These are phyloP conservation scores for Bipolaris zeicola DNA, from an alignment of 2,329 filamentous ascomycete species.

Conservation along the genomic window DNA sequence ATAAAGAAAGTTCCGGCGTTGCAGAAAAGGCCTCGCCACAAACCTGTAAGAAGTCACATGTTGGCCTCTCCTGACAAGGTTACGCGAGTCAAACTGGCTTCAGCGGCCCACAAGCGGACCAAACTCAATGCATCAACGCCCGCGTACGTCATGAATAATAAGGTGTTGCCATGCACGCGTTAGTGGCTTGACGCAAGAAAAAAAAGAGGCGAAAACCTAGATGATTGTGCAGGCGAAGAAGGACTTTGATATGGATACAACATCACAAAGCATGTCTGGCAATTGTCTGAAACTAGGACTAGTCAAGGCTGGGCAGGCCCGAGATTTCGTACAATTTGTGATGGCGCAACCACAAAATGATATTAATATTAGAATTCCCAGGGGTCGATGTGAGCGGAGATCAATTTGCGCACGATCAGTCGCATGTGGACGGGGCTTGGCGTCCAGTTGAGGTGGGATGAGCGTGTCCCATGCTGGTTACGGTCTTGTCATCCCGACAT, in stretches of 20 bases:
- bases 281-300: not conserved
- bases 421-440: not conserved
- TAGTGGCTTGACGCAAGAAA: slow-evolving; percentile 3
- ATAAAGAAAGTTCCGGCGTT: slow-evolving; percentile 1
- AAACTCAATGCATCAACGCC: slow-evolving; percentile 12
- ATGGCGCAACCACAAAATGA: slow-evolving; percentile 5
- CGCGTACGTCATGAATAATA: slow-evolving; percentile 20
- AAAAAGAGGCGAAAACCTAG: not conserved
- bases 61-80: slow-evolving; percentile 12
- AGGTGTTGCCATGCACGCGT: slow-evolving; percentile 14
- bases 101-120: slow-evolving; percentile 7
- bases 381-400: slow-evolving; percentile 4
- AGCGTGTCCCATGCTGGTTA: not conserved
- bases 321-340: not conserved
- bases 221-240: slow-evolving; percentile 1
- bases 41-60: slow-evolving; percentile 1
- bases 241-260: not conserved
- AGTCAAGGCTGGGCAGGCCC: not conserved
- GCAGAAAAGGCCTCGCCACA: slow-evolving; percentile 1
- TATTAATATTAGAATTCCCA: slow-evolving; percentile 2
- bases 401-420: slow-evolving; percentile 1
- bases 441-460: slow-evolving; percentile 4
- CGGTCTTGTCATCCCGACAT: not conserved
- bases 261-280: not conserved
- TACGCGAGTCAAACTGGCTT: slow-evolving; percentile 20